These are phyloP conservation scores for Candida chauliodis DNA, from an alignment of 805 yeast genomes.

Conservation along the genomic window DNA sequence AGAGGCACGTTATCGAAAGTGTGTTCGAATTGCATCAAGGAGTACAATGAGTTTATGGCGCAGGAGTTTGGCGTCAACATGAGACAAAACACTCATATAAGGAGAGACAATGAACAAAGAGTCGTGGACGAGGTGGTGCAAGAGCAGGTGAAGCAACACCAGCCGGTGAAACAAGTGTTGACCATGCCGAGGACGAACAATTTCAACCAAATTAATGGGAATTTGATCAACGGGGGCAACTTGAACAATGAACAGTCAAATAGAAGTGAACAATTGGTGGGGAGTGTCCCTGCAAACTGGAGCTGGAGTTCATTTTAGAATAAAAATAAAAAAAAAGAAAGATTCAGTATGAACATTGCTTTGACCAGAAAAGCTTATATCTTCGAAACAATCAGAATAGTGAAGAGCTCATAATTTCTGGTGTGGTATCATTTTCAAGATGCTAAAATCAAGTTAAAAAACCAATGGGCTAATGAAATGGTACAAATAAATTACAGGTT, in stretches of 20 bases:
- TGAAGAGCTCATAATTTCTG: no score
- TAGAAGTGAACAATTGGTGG: constrained; percentile 31
- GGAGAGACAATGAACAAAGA: neutral
- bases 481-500: no score
- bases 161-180: neutral
- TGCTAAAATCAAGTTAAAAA: no score
- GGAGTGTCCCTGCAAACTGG: constrained; percentile 72
- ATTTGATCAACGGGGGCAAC: constrained; percentile 5
- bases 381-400: no score
- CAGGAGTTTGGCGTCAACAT: constrained; percentile 31
- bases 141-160: neutral
- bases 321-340: neutral
- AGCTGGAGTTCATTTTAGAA: constrained; percentile 63
- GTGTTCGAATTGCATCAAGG: constrained; percentile 63
- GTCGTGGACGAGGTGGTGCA: neutral
- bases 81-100: neutral
- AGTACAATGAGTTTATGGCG: constrained; percentile 51
- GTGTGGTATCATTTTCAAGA: no score
- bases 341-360: no score
- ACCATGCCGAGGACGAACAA: neutral
- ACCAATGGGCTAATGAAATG: no score
- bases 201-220: neutral
- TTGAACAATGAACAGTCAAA: constrained; percentile 3
- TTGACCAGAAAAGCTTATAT: no score
- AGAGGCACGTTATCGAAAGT: constrained; percentile 66